Percentiles rank a stretch among this genome's conserved stretches.
These are phyloP conservation scores for Tribonema minus DNA, from an alignment of 108 stramenopile species.

Conservation along the genomic window DNA sequence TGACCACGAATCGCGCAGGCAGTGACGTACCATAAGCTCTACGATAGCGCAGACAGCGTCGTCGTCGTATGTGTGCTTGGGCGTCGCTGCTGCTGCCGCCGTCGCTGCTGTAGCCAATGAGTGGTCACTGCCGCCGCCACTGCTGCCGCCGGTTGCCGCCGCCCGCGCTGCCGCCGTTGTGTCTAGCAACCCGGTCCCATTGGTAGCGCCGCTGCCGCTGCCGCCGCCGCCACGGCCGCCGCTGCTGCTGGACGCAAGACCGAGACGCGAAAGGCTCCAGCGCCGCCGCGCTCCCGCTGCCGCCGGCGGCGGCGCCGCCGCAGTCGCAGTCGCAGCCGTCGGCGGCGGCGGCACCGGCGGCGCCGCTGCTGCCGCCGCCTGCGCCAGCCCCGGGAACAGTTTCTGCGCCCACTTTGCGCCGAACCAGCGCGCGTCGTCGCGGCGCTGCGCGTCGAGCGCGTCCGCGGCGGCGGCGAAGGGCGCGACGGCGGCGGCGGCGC, in stretches of 20 bases:
- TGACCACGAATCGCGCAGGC: too few species aligned
- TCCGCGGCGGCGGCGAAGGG: constrained; percentile 4
- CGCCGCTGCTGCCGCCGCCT: not conserved
- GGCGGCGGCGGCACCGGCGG: not conserved
- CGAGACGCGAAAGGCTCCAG: not conserved
- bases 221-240: not conserved
- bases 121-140: not conserved
- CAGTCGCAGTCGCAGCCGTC: not conserved
- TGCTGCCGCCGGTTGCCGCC: not conserved
- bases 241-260: not conserved
- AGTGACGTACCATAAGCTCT: not conserved
- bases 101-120: not conserved
- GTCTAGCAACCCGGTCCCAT: constrained; percentile 13
- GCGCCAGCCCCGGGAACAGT: not conserved
- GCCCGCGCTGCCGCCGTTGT: constrained; percentile 11
- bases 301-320: not conserved
- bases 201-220: not conserved
- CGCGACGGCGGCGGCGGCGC: not conserved
- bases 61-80: constrained; percentile 1
- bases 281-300: not conserved
- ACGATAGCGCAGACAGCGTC: constrained; percentile 2
- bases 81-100: not conserved
- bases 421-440: constrained; percentile 1
- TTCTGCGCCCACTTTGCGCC: constrained; percentile 28
- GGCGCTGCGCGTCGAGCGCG: constrained; percentile 1